phyloP scores from a whole-genome alignment of 805 yeast genomes.

The Saccharomycopsis sp. region DNA sequence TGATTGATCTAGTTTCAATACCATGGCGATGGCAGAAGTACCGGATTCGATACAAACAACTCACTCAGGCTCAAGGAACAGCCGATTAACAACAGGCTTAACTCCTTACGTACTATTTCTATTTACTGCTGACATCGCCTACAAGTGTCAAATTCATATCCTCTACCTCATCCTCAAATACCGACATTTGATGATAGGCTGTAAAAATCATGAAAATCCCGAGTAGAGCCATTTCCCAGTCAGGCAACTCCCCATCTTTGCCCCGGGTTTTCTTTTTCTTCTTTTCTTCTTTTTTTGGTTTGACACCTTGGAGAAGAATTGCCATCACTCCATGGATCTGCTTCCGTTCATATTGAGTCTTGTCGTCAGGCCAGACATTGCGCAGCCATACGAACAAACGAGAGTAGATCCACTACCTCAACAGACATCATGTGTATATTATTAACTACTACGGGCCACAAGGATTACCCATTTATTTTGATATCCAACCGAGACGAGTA shows the following conservation, averaged over 20 bases:
- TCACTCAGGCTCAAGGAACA: no score
- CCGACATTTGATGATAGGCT: no score
- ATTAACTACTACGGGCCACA: slow-evolving; percentile 58
- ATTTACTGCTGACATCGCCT: no score
- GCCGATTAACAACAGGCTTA: no score
- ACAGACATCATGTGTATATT: slow-evolving; percentile 64
- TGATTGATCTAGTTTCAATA: no score
- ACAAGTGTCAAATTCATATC: no score
- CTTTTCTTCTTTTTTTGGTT: not conserved
- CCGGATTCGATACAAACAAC: no score
- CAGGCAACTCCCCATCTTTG: not conserved
- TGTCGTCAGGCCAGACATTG: no score
- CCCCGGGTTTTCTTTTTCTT: not conserved
- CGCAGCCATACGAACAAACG: no score
- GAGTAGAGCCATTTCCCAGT: not conserved
- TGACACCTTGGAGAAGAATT: not conserved
- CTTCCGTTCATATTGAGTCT: not conserved
- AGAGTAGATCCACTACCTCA: not conserved
- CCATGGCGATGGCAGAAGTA: no score
- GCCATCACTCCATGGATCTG: not conserved
- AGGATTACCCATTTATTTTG: slow-evolving; percentile 66
- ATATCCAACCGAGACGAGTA: slow-evolving; percentile 87
- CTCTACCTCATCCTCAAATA: no score
- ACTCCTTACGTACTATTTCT: no score
- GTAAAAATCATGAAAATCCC: not conserved